A percentile compares a stretch with the other conserved stretches of the same genome.
phyloP scores from a whole-genome alignment of 768 basidiomycete species.

The Russula virescens region DNA sequence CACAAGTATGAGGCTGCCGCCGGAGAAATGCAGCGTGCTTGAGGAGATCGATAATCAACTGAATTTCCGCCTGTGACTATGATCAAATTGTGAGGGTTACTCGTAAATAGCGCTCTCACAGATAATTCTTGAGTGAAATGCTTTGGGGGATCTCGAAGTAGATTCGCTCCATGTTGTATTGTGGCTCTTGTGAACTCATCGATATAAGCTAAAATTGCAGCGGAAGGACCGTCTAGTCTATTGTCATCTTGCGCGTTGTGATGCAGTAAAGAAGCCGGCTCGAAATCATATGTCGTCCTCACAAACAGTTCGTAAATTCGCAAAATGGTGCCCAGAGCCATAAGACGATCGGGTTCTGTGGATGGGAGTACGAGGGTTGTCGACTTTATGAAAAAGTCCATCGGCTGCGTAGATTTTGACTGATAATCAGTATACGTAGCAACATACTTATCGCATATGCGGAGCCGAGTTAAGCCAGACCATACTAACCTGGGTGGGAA shows the following conservation, averaged over 20 bases:
- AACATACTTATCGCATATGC: background rate
- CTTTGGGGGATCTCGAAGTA: conserved; percentile 4
- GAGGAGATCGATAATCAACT: conserved; percentile 16
- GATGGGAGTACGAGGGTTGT: background rate
- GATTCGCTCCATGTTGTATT: conserved; percentile 4
- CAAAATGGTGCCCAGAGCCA: conserved; percentile 4
- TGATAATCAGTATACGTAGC: conserved; percentile 17
- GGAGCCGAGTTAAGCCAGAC: background rate
- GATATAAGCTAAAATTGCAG: background rate
- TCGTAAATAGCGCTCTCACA: background rate
- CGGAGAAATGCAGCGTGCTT: conserved; percentile 14
- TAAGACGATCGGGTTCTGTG: conserved; percentile 1
- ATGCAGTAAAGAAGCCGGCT: background rate
- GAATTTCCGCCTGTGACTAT: conserved; percentile 13
- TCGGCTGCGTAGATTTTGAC: conserved; percentile 17
- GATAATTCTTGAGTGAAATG: background rate
- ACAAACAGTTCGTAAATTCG: conserved; percentile 21
- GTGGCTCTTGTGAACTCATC: conserved; percentile 1
- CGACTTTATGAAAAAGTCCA: conserved; percentile 23
- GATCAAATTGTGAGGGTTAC: background rate
- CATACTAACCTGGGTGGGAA: conserved; percentile 25
- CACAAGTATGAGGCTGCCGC: background rate
- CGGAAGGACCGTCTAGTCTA: background rate
- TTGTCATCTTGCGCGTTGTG: background rate
- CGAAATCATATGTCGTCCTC: conserved; percentile 5